Conservation (phyloP, 108 stramenopile species). For the Cyclostephanos invisitatus region DNA sequence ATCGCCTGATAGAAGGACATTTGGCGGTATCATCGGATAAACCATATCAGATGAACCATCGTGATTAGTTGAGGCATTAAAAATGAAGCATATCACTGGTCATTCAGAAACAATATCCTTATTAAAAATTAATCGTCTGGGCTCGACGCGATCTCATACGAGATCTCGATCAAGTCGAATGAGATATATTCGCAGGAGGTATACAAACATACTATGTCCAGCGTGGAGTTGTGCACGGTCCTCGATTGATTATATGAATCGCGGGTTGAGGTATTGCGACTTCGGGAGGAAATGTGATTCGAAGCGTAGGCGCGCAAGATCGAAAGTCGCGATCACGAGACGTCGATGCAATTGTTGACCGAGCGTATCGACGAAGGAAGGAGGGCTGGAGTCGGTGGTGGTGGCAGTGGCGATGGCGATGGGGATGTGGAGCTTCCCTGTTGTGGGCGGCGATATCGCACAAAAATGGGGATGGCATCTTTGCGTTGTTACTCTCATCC, state of each 20-base stretch:
- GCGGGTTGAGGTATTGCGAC: not conserved
- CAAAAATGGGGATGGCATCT: no score
- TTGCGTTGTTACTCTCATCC: no score
- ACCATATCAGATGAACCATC: slow-evolving; percentile 32
- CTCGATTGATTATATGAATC: slow-evolving; percentile 7
- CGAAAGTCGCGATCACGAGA: slow-evolving; percentile 20
- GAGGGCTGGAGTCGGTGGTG: not conserved
- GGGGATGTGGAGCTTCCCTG: no score
- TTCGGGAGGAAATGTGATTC: not conserved
- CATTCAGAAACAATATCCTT: no score
- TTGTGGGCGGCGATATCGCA: no score
- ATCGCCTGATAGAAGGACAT: slow-evolving; percentile 53
- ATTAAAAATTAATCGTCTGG: no score
- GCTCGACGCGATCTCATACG: not conserved
- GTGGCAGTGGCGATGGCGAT: no score
- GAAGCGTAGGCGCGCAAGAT: not conserved
- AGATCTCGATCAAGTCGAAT: not conserved
- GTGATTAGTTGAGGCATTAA: not conserved
- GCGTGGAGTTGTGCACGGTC: not conserved
- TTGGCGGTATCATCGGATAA: slow-evolving; percentile 70
- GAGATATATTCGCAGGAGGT: not conserved
- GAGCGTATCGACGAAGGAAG: slow-evolving; percentile 22
- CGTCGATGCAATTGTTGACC: slow-evolving; percentile 25
- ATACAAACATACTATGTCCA: not conserved
- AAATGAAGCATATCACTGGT: no score